These are phyloP conservation scores for Pythium plurisporium DNA, from an alignment of 352 stramenopile genomes.

Conservation along the genomic window DNA sequence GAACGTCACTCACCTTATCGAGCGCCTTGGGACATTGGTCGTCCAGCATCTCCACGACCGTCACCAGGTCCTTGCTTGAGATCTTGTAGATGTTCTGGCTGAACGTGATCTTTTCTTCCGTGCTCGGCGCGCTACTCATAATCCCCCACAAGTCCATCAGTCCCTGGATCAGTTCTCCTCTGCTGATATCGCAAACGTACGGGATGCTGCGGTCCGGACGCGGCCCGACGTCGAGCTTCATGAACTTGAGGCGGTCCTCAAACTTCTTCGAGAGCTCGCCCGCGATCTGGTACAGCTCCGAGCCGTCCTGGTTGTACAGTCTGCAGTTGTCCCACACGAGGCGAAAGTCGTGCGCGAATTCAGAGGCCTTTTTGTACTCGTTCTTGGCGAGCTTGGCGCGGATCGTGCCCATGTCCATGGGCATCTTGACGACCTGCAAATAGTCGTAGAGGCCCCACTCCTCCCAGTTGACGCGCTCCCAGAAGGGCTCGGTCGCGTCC, in stretches of 20 bases:
- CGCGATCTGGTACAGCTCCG: constrained; percentile 81
- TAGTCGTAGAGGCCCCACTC: constrained; percentile 90
- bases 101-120: constrained; percentile 83
- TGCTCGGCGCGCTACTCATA: constrained; percentile 48
- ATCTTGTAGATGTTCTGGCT: constrained; percentile 91
- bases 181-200: constrained; percentile 34
- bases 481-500: constrained; percentile 75
- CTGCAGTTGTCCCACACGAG: constrained; percentile 86
- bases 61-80: constrained; percentile 56
- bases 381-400: constrained; percentile 69
- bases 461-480: constrained; percentile 86
- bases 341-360: constrained; percentile 82
- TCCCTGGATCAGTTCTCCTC: no score
- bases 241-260: constrained; percentile 78
- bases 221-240: constrained; percentile 76
- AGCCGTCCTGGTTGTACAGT: constrained; percentile 88
- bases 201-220: constrained; percentile 64
- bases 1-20: constrained; percentile 71
- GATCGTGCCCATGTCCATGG: constrained; percentile 91
- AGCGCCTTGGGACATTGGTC: constrained; percentile 83
- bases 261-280: constrained; percentile 86
- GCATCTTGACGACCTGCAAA: constrained; percentile 86
- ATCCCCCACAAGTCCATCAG: not conserved
- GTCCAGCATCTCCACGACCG: constrained; percentile 78
- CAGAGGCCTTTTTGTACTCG: constrained; percentile 80